Percentiles rank a stretch among this genome's conserved stretches.
Conservation (phyloP, 768 basidiomycete genomes). For the Podaxis rugospora region DNA sequence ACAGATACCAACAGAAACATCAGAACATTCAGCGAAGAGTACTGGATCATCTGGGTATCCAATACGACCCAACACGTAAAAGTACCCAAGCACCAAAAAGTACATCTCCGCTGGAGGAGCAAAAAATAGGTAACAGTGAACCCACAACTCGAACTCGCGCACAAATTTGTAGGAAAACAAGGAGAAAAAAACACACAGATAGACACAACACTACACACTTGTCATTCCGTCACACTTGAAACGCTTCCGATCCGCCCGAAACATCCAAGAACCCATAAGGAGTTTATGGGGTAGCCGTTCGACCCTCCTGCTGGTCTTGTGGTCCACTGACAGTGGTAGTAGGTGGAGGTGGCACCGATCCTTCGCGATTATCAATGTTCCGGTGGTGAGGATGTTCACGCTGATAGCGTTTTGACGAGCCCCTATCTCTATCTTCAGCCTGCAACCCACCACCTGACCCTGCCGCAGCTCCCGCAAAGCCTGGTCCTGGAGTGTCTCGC, state of each 20-base stretch:
- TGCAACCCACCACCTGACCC: slow-evolving; percentile 28
- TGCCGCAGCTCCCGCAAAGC: slow-evolving; percentile 19
- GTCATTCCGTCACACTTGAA: neutral
- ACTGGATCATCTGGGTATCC: neutral
- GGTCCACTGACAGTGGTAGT: neutral
- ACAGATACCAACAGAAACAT: neutral
- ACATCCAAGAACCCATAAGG: slow-evolving; percentile 11
- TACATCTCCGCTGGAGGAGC: neutral
- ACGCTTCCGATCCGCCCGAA: neutral
- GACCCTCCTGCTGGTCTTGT: slow-evolving; percentile 21
- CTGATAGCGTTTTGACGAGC: slow-evolving; percentile 53
- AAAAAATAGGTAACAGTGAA: slow-evolving; percentile 2
- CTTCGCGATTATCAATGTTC: slow-evolving; percentile 34
- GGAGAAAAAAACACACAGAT: neutral
- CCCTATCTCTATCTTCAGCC: slow-evolving; percentile 23
- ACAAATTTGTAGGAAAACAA: neutral
- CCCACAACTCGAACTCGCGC: neutral
- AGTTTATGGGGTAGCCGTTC: slow-evolving; percentile 27
- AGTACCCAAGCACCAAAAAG: neutral
- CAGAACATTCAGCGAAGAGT: neutral
- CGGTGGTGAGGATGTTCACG: slow-evolving; percentile 35
- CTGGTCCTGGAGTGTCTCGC: slow-evolving; percentile 2
- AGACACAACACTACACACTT: neutral
- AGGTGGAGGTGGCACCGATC: slow-evolving; percentile 1
- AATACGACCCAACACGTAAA: neutral